Percentiles rank a stretch among this genome's conserved stretches.
phyloP scores from a whole-genome alignment of 1,284 basidiomycete genomes.

The Ustilago tritici region DNA sequence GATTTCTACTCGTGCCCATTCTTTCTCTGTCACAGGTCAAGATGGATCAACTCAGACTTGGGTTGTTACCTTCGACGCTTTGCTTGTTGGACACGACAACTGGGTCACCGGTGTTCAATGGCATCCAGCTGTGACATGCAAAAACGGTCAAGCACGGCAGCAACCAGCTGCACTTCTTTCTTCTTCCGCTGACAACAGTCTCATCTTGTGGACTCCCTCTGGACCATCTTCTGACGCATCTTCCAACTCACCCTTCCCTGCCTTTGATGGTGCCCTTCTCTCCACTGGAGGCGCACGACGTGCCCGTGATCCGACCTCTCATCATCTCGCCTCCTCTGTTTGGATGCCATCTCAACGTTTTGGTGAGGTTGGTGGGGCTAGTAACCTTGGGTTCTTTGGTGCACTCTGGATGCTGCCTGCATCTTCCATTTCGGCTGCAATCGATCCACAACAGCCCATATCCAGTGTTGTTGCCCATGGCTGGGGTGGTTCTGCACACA shows the following conservation, averaged over 20 bases:
- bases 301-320: conserved; percentile 59
- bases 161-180: conserved; percentile 66
- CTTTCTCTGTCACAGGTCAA: conserved; percentile 19
- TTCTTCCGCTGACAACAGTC: conserved; percentile 64
- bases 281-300: conserved; percentile 35
- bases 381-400: conserved; percentile 64
- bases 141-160: not conserved
- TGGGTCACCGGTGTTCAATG: conserved; percentile 67
- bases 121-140: conserved; percentile 36
- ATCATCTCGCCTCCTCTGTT: conserved; percentile 52
- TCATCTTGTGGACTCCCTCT: conserved; percentile 66
- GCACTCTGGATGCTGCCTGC: conserved; percentile 59
- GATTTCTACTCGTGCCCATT: conserved; percentile 53
- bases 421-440: not conserved
- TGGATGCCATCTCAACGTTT: conserved; percentile 67
- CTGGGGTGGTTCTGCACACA: conserved; percentile 64
- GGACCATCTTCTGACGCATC: conserved; percentile 3
- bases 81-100: conserved; percentile 65
- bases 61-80: conserved; percentile 63
- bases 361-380: conserved; percentile 66
- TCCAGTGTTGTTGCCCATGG: conserved; percentile 60
- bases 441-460: conserved; percentile 1
- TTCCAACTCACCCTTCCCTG: conserved; percentile 25
- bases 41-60: conserved; percentile 33
- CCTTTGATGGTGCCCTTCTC: conserved; percentile 73